Evolutionary conservation across 345 rosid species (phyloP), one percentile per base, ranked within the genome.

Genomic region (Citrus mangshanensis): DNA sequence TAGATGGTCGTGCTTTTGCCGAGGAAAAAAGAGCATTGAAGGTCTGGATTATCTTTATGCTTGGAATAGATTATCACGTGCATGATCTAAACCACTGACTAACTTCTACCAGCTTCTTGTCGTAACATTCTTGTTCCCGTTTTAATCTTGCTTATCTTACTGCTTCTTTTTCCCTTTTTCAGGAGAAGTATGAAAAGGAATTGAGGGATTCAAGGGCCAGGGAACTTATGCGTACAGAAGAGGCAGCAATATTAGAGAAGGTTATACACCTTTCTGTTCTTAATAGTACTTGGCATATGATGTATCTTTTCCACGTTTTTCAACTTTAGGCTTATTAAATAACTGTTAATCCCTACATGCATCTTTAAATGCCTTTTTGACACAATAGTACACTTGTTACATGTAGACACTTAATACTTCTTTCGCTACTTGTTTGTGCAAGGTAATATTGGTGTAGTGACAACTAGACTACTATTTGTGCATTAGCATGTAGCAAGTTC

Each of bases 221-320:
- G 82, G 98, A 93, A 78, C 94, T 97, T 56, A 97, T 97, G 99
- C 93, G 77, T 78, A 88, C 91, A 22, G 98, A 97, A 89, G 97
- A 97, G 88, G 99, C 95, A 38, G 98, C 98, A 63, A 89, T 97
- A 61, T 80, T 94, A 83, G 95, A 97, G 81, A 97, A 97, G 99
- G 99, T 97, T 79, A 21, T 74, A 37, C 46, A 49, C 14, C 55
- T 70, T 77, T 77, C 49, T 37, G 40, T 79, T 72, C 54, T 38
- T 79, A 72, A 19, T 30, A 70, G 14, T 55, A 1, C 42, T 72
- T 42, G 38, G 68, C 38, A 69, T 58, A 38, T 61, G 32, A 58
- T 78, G 56, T 65, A 69, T 72, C 34, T 24, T 42, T 72, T 49
- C 58, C n/a, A 21, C 7, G 0, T 54, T 73, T 66, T 51, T 76